Percentiles rank a stretch among this genome's conserved stretches.
These are phyloP conservation scores for Malania oleifera DNA, from an alignment of 164 flowering plant genomes.

Conservation along the genomic window DNA sequence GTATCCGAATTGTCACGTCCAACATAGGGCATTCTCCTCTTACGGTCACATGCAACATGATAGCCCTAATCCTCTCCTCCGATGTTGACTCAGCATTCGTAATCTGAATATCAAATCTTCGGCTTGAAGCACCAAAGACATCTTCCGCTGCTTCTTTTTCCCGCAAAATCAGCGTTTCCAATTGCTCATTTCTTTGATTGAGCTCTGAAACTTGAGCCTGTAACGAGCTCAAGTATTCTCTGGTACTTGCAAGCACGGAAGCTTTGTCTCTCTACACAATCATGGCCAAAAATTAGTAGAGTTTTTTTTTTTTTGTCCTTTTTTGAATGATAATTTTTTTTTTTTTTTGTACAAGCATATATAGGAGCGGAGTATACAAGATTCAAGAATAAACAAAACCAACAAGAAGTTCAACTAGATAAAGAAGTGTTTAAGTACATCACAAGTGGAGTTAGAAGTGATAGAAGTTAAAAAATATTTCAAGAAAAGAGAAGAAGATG, in stretches of 20 bases:
- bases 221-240: conserved; percentile 45
- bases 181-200: conserved; percentile 29
- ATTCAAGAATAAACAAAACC: no score
- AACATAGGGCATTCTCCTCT: conserved; percentile 26
- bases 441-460: no score
- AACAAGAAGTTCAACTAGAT: no score
- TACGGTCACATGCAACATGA: conserved; percentile 39
- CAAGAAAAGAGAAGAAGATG: no score
- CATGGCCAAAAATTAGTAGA: background rate
- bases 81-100: conserved; percentile 33
- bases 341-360: no score
- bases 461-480: no score
- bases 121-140: conserved; percentile 11
- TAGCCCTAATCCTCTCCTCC: conserved; percentile 23
- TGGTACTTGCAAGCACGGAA: conserved; percentile 48
- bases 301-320: background rate
- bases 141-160: conserved; percentile 7
- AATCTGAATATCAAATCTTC: conserved; percentile 30
- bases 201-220: conserved; percentile 51
- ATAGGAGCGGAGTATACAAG: no score
- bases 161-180: conserved; percentile 35
- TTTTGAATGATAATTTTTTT: no score
- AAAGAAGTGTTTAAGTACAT: no score
- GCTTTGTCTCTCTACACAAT: conserved; percentile 70
- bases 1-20: conserved; percentile 34